Conservation (phyloP, 768 basidiomycete genomes). For the Polyporus arcularius region DNA sequence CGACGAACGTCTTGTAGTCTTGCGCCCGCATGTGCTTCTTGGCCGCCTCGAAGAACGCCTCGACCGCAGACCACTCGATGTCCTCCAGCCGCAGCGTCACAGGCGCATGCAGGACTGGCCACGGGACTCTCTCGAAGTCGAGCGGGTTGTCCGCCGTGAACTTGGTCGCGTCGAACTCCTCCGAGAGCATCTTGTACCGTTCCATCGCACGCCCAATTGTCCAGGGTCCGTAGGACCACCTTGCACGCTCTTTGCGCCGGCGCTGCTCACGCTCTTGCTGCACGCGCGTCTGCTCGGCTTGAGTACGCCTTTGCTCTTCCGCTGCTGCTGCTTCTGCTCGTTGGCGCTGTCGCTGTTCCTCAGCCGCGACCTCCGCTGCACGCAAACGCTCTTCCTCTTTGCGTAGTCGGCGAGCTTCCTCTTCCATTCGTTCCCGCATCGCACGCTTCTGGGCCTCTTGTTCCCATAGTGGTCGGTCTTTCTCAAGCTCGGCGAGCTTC, state of each 20-base stretch:
- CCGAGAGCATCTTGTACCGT: conserved; percentile 60
- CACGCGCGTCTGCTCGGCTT: conserved; percentile 30
- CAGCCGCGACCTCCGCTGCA: conserved; percentile 18
- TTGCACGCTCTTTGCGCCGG: conserved; percentile 47
- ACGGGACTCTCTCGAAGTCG: conserved; percentile 66
- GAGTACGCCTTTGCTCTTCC: conserved; percentile 32
- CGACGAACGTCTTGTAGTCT: conserved; percentile 66
- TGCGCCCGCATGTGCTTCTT: conserved; percentile 53
- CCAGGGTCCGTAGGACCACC: conserved; percentile 66
- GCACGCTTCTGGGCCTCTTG: conserved; percentile 48
- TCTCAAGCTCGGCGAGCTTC: conserved; percentile 68
- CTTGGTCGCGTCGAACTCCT: conserved; percentile 62
- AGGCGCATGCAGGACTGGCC: conserved; percentile 69
- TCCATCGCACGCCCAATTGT: conserved; percentile 67
- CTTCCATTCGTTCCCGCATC: conserved; percentile 44
- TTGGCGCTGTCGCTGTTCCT: conserved; percentile 25
- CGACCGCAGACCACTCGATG: conserved; percentile 71
- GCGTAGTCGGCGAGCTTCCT: conserved; percentile 26
- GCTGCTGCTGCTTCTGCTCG: conserved; percentile 28
- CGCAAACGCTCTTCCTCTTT: conserved; percentile 20
- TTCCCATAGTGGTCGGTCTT: conserved; percentile 64
- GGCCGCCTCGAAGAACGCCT: conserved; percentile 64
- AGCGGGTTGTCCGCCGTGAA: conserved; percentile 55
- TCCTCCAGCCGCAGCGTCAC: conserved; percentile 57
- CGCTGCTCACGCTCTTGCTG: conserved; percentile 42